Base-by-base conservation (phyloP, 139 green algal species). In the Yamagishiella unicocca region DNA sequence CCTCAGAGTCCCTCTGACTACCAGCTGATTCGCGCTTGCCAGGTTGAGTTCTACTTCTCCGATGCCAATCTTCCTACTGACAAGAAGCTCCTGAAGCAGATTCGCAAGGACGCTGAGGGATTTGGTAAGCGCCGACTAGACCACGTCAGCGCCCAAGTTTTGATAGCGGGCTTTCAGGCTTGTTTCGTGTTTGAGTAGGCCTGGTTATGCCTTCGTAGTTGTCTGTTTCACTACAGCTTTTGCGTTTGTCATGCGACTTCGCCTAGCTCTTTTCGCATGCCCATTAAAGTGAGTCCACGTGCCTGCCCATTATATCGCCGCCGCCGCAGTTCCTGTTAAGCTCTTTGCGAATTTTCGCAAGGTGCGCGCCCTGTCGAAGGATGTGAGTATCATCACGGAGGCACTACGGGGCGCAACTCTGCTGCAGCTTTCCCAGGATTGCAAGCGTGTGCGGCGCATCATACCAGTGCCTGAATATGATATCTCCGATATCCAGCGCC, bases 1-100 rank as follows among this genome's bases (percentile, higher is more conserved):
- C 58, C 5, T 19, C 58, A 9, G 14, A n/a, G 6, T 24, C 14
- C 58, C 5, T 24, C 6, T 67, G 31, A 25, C 58, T n/a, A 35
- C 17, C 21, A 19, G 21, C 14, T 5, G 31, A 67, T 24, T 61
- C 50, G n/a, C 58, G 14, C 58, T 22, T 27, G 29, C 21, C 91
- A 97, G 91, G 89, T 97, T 22, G 94, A 96, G 87, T 96, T 96
- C 45, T 97, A 97, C 79, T 96, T 96, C 80, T 91, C 85, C 58
- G 94, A 97, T 46, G 88, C 90, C n/a, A 97, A 96, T 85, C 91
- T 96, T 40, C 93, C 94, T 3, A 95, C 92, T 0, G 95, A 97
- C 76, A 93, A 93, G 77, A 95, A 96, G 66, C 68, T 97, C 31
- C 85, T 96, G 0, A 95, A 95, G 75, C 89, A 94, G 55, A 90